Evolutionary conservation across 192 early-diverging fungal species (phyloP).

Genomic region (Umbelopsis sp.): DNA sequence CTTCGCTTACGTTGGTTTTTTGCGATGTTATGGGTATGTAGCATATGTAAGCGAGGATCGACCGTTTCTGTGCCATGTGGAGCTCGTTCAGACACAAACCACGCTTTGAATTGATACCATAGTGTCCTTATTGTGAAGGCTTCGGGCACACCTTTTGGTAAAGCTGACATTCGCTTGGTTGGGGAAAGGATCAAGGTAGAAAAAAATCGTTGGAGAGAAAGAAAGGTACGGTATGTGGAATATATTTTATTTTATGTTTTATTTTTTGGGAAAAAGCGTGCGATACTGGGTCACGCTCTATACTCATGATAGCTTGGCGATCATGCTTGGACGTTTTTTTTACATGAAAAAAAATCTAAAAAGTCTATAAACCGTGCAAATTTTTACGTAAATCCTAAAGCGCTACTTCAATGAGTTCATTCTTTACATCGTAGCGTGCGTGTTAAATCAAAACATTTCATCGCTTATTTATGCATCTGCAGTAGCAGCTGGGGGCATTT

Average conservation of each 20-base stretch:
- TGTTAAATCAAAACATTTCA: no score
- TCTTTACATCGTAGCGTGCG: no score
- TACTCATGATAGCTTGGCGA: neutral
- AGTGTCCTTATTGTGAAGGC: neutral
- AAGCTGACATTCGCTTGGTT: neutral
- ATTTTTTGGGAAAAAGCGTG: neutral
- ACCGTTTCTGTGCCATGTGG: neutral
- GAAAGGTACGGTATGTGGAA: neutral
- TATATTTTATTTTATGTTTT: neutral
- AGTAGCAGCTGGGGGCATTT: no score
- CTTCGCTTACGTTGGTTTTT: neutral
- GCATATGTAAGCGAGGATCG: slow-evolving; percentile 7
- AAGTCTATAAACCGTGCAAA: no score
- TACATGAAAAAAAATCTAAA: neutral
- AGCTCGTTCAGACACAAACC: neutral
- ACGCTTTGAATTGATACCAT: neutral
- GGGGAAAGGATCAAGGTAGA: no score
- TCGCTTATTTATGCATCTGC: no score
- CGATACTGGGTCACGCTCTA: neutral
- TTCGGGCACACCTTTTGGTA: neutral
- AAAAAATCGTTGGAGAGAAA: neutral
- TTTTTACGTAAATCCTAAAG: no score
- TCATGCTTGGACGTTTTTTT: neutral
- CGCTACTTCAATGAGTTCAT: no score
- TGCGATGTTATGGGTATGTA: neutral